These are phyloP conservation scores for Triangularia setosa DNA, from an alignment of 2,329 filamentous ascomycete species.

Conservation along the genomic window DNA sequence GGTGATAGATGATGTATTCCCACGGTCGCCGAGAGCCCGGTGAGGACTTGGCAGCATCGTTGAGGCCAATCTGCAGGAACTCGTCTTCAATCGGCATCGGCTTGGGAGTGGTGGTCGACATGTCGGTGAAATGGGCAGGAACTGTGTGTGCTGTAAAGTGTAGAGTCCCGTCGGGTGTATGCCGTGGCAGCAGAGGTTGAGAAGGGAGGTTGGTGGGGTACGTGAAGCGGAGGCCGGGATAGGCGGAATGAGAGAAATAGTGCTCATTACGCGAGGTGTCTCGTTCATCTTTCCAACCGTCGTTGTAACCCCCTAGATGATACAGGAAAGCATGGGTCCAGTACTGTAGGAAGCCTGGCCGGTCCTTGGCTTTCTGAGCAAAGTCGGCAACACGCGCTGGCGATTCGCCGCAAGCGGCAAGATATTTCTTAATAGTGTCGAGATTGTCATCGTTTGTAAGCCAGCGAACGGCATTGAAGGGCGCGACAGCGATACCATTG, in stretches of 20 bases:
- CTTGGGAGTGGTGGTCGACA: slow-evolving; percentile 4
- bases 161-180: neutral
- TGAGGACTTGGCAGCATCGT: neutral
- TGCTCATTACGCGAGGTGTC: slow-evolving; percentile 13
- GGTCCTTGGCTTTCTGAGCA: neutral
- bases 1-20: slow-evolving; percentile 15
- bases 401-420: neutral
- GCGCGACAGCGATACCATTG: slow-evolving; percentile 2
- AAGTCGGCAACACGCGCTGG: neutral
- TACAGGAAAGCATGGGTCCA: neutral
- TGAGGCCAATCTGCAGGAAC: slow-evolving; percentile 11
- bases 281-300: slow-evolving; percentile 1
- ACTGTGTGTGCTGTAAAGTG: slow-evolving; percentile 8
- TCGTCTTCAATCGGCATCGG: neutral
- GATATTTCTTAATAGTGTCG: neutral
- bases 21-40: slow-evolving; percentile 2
- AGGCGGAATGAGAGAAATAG: slow-evolving; percentile 11
- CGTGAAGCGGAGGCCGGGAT: slow-evolving; percentile 14
- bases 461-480: slow-evolving; percentile 8
- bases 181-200: neutral
- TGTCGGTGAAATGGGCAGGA: slow-evolving; percentile 8
- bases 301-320: slow-evolving; percentile 1
- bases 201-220: slow-evolving; percentile 11
- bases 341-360: neutral
- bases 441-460: neutral